Base-by-base conservation (phyloP, 2,329 filamentous ascomycete genomes). In the Cytospora piceicola region DNA sequence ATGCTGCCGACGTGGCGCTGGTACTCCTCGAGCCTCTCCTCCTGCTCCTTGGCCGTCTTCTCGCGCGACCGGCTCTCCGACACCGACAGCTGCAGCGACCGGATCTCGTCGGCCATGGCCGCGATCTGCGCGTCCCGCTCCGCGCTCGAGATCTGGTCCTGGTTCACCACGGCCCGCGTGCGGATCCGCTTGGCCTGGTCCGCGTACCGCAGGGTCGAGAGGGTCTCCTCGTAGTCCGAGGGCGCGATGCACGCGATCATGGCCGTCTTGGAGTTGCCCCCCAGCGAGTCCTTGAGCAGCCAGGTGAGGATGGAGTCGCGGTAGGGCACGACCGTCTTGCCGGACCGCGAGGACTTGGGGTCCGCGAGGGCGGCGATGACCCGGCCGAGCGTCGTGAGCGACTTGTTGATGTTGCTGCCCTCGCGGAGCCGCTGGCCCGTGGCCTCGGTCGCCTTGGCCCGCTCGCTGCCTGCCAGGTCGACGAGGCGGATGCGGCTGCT, bases 231-330 rank as follows among this genome's bases (percentile, higher is more conserved):
- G 75, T 99, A 98, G 79, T 99, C 95, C 0, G 92, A 90, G 0
- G 95, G 95, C 6, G 93, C 90, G 71, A 99, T 97, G 76, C 95
- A 98, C 11, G 95, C 95, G 73, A 99, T 97, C 95, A 99, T 99
- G 68, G 95, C 95, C 12, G 95, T 99, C 79, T 98, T 99, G 74
- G 90, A 94, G 83, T 99, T 99, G 63, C 95, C 95, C 15, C 95
- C 95, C 0, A 99, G 83, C 1, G 92, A 96, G 77, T 99, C 95
- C 76, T 98, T 98, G 69, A 99, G 84, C 4, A 99, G 85, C 94
- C 94, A 90, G 0, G 87, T 90, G 60, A 90, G 79, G 71, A 90
- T 89, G 1, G 93, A 97, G 78, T 99, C 95, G 69, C 95, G 90
- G 77, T 97, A 99, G 6, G 95, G 95, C 3, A 99, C 90, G 8